Evolutionary conservation across 1,139 yeast species (phyloP).

Genomic region (Meyerozyma elateridarum): DNA sequence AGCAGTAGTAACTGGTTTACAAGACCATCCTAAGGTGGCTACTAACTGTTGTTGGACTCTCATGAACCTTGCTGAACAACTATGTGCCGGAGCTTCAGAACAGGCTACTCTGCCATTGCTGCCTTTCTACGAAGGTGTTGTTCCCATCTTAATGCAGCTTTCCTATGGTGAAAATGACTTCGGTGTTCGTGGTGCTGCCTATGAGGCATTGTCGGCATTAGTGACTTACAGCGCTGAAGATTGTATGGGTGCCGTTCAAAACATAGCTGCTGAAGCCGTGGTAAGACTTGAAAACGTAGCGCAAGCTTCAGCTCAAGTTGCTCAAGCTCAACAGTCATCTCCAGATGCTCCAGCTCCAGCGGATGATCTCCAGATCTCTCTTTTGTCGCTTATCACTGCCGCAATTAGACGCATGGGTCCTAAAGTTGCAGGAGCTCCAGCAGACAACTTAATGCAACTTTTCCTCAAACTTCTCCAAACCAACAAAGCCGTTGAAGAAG

Average conservation of each 20-base stretch:
- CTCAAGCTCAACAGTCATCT: conserved; percentile 47
- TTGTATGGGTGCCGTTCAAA: conserved; percentile 63
- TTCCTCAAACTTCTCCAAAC: conserved; percentile 63
- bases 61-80: conserved; percentile 84
- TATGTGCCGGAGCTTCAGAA: conserved; percentile 55
- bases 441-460: conserved; percentile 82
- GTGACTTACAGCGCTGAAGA: conserved; percentile 72
- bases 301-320: conserved; percentile 39
- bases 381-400: conserved; percentile 81
- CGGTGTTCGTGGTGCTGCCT: conserved; percentile 91
- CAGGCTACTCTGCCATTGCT: conserved; percentile 63
- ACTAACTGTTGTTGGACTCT: conserved; percentile 98
- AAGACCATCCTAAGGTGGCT: conserved; percentile 86
- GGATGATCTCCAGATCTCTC: conserved; percentile 86
- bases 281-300: conserved; percentile 49
- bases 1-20: conserved; percentile 72
- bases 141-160: conserved; percentile 66
- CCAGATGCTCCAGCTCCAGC: conserved; percentile 71
- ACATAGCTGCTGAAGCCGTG: conserved; percentile 71
- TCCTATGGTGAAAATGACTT: conserved; percentile 76
- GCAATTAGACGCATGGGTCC: conserved; percentile 78
- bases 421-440: conserved; percentile 54
- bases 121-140: conserved; percentile 61
- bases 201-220: conserved; percentile 83
- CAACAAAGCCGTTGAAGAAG: conserved; percentile 87